Conservation (phyloP, 805 yeast genomes). For the Starmerella bombi region DNA sequence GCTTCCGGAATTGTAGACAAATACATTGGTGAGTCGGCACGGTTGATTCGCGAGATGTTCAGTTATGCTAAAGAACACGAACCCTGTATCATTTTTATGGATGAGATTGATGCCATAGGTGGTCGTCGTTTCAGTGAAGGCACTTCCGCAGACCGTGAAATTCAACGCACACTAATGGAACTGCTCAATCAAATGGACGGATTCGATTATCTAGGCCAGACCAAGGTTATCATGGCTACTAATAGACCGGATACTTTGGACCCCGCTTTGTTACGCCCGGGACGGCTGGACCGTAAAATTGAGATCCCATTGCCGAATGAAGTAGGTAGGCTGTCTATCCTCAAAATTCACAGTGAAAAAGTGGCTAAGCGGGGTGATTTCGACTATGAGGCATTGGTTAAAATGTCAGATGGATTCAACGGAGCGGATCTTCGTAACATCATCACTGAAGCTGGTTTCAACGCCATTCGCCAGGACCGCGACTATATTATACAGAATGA, state of each 20-base stretch:
- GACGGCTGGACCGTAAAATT: constrained; percentile 90
- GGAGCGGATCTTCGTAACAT: constrained; percentile 98
- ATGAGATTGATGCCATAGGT: constrained; percentile 97
- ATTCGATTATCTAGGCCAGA: constrained; percentile 89
- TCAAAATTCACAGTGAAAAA: constrained; percentile 79
- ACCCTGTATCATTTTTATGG: constrained; percentile 97
- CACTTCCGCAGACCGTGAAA: constrained; percentile 96
- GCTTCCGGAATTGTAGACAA: constrained; percentile 97
- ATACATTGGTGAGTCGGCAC: constrained; percentile 94
- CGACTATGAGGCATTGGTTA: constrained; percentile 92
- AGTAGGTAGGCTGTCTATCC: constrained; percentile 84
- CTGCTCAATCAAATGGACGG: constrained; percentile 97
- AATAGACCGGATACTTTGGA: constrained; percentile 96
- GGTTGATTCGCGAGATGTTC: constrained; percentile 94
- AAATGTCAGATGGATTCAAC: constrained; percentile 97
- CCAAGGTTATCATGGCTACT: constrained; percentile 98
- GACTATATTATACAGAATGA: constrained; percentile 89
- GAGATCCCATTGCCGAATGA: constrained; percentile 94
- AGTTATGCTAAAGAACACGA: constrained; percentile 95
- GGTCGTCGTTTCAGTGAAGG: constrained; percentile 97
- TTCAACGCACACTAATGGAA: constrained; percentile 96
- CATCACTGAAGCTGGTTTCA: constrained; percentile 96
- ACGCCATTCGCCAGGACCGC: constrained; percentile 94
- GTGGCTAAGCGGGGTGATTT: constrained; percentile 88
- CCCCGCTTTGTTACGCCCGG: constrained; percentile 94